Evolutionary conservation across 768 basidiomycete genomes (phyloP), one percentile per base, ranked within the genome.

Genomic region (Agrocybe praecox): DNA sequence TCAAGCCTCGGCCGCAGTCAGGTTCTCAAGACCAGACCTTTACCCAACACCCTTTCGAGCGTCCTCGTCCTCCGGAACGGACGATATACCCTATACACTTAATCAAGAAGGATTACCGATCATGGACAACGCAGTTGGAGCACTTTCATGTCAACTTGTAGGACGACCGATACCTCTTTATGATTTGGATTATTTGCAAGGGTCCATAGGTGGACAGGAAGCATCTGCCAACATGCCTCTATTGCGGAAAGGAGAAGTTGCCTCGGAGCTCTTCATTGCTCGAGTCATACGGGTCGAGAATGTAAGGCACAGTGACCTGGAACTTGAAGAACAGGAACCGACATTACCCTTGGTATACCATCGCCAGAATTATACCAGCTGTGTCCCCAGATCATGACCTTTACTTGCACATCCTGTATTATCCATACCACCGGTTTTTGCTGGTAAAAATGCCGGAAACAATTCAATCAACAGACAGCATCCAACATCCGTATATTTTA

Each of bases 191-290:
- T 74, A 68, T 58, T 63, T 83, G 19, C 70, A 61, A 42, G 36
- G 36, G 14, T 12, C 63, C 42, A 10, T n/a, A 46, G 65, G 42
- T 23, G 60, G 51, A 55, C 59, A 51, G 52, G 44, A 49, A 26
- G 17, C 17, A 34, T 49, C 24, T 51, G 57, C 24, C 8, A 44
- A 26, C 15, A 45, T 24, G 33, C 65, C 55, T 10, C 56, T 21
- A 17, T 36, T 65, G 49, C 55, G 59, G 53, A 49, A 60, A 43
- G 65, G 68, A n/a, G 56, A 63, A 55, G 68, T 76, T 67, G 63
- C 68, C 19, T 89, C 87, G 36, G 88, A 94, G 75, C 72, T 96
- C 42, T 94, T 93, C 71, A 85, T 96, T 59, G 93, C 91, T 14
- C 75, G 80, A n/a, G 92, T 96, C 11, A 71, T 84, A 26, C 72